A percentile compares a stretch with the other conserved stretches of the same genome.
Conservation (phyloP, 2,329 filamentous ascomycete species). For the Penicillium janthinellum region DNA sequence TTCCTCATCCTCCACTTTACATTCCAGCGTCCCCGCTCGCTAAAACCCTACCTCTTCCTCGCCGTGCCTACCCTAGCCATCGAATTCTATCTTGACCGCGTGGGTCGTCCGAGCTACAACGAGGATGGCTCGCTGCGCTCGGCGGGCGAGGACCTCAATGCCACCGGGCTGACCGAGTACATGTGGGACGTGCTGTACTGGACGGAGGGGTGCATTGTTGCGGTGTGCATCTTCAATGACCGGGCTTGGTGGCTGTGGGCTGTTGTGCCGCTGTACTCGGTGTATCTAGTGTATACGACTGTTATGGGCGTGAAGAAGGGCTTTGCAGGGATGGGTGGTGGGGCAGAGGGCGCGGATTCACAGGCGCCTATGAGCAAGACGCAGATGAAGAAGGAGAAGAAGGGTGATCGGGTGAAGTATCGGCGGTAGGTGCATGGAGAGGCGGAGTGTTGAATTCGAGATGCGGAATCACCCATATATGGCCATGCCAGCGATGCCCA, state of each 20-base stretch:
- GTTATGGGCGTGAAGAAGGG: constrained; percentile 51
- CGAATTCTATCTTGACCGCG: constrained; percentile 81
- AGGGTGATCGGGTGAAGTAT: constrained; percentile 41
- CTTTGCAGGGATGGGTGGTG: constrained; percentile 45
- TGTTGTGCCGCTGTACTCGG: constrained; percentile 52
- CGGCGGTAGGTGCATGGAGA: neutral
- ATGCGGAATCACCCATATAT: neutral
- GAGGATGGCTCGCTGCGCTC: constrained; percentile 67
- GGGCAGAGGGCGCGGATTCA: constrained; percentile 26
- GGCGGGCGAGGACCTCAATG: constrained; percentile 84
- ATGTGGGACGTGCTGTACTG: constrained; percentile 98
- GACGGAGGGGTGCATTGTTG: constrained; percentile 75
- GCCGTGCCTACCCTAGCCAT: constrained; percentile 75
- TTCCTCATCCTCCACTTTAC: constrained; percentile 73
- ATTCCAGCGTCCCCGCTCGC: constrained; percentile 62
- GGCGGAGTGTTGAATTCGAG: neutral
- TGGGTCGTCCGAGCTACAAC: constrained; percentile 76
- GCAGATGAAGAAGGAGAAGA: constrained; percentile 57
- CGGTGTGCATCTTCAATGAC: constrained; percentile 79
- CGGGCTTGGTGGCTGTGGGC: constrained; percentile 70
- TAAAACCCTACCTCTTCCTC: constrained; percentile 70
- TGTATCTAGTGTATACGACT: constrained; percentile 50
- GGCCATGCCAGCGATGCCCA: neutral
- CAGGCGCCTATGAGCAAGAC: constrained; percentile 49
- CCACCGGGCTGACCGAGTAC: constrained; percentile 89